A percentile compares a stretch with the other conserved stretches of the same genome.
phyloP scores from a whole-genome alignment of 75 land plant species.

The Chamaecyparis obtusa region DNA sequence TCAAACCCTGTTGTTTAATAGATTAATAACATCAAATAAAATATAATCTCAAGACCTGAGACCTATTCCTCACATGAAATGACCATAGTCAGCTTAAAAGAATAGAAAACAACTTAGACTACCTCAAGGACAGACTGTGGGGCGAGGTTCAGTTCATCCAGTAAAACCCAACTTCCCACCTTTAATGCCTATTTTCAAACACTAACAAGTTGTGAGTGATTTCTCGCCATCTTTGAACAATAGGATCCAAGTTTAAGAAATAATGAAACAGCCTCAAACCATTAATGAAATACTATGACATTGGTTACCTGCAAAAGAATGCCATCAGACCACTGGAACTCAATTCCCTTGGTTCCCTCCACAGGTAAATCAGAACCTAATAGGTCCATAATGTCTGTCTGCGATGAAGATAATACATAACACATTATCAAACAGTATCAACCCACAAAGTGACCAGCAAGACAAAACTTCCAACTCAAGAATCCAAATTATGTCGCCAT shows the following conservation, averaged over 20 bases:
- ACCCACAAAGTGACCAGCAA: background rate
- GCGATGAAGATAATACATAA: conserved; percentile 14
- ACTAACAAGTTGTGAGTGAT: background rate
- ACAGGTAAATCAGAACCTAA: conserved; percentile 97
- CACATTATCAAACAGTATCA: background rate
- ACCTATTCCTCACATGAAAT: background rate
- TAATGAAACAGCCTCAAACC: conserved; percentile 2
- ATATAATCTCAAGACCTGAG: background rate
- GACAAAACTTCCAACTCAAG: background rate
- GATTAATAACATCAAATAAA: background rate
- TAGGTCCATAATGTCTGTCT: conserved; percentile 99
- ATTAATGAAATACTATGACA: background rate
- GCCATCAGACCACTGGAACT: conserved; percentile 99
- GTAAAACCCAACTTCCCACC: conserved; percentile 87
- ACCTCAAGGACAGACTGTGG: conserved; percentile 99
- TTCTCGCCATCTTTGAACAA: background rate
- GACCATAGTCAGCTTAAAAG: background rate
- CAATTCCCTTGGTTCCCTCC: conserved; percentile 70
- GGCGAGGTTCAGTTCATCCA: conserved; percentile 98
- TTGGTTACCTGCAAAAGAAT: conserved; percentile 84
- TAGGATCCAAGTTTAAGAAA: background rate
- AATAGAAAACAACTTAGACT: background rate
- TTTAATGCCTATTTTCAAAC: conserved; percentile 70
- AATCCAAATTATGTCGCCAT: background rate
- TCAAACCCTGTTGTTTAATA: conserved; percentile 63